Evolutionary conservation across 371 early-diverging fungal genomes (phyloP), one percentile per base, ranked within the genome.

Genomic region (Fennellomyces sp.): DNA sequence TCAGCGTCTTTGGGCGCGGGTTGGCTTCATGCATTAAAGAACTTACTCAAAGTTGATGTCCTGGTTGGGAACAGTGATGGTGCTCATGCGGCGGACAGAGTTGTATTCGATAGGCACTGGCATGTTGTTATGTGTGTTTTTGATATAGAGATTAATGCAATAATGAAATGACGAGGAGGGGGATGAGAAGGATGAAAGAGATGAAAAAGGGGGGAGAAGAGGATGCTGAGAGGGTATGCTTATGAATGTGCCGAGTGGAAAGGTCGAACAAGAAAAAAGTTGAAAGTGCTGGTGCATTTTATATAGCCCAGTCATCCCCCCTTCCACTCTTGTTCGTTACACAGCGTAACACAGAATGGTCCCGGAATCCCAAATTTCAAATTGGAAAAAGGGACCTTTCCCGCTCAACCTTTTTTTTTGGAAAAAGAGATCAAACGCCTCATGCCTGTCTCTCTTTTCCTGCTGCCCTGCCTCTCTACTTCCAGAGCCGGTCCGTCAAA

Each of bases 11-110:
- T n/a, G n/a, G 8, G 21, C 25, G 29, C 26, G 21, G n/a, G 2
- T 31, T 36, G 6, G 33, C 49, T 19, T 50, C 65, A 52, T 61
- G 65, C 56, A 41, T 3, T 59, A 59, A 62, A 66, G 59, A 26
- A 50, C 73, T 73, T 73, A 73, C 73, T 73, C 73, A 65, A 73
- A 69, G 45, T 47, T 64, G 36, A 73, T 73, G 29, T 73, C 73
- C 49, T 68, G 72, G 54, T 73, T 73, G 19, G 66, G 69, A 23
- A 73, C 62, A 29, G 56, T 72, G 66, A 65, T 65, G 10, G 65
- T 69, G 58, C 73, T 73, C 69, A 73, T 64, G 36, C 67, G 55
- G 54, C 73, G 73, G 17, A 69, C 26, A 56, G 66, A 55, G n/a
- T 17, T 60, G 51, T 69, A 64, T 66, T 73, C 73, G 41, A 73